Conservation (phyloP, 1,284 basidiomycete species). For the Sporisorium exsertum region DNA sequence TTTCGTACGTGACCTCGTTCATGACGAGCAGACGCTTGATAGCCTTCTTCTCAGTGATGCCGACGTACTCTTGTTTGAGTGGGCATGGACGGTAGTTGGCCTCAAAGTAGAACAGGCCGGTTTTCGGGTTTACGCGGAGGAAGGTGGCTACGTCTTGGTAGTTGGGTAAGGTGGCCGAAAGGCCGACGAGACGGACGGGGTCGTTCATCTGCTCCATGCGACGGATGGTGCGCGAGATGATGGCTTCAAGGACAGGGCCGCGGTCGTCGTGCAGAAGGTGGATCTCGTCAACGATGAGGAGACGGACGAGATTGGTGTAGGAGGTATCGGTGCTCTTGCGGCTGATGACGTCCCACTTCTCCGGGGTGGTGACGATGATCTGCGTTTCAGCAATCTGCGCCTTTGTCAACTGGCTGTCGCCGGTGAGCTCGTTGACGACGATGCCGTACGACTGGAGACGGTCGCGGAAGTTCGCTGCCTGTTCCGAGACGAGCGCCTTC, state of each 20-base stretch:
- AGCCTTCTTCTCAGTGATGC: conserved; percentile 98
- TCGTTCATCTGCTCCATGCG: conserved; percentile 86
- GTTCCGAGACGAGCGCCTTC: conserved; percentile 73
- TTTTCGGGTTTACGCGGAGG: conserved; percentile 90
- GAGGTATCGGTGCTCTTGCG: conserved; percentile 96
- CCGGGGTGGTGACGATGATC: conserved; percentile 98
- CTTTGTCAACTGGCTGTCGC: conserved; percentile 98
- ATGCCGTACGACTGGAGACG: conserved; percentile 85
- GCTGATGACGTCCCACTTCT: conserved; percentile 97
- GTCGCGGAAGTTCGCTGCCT: conserved; percentile 71
- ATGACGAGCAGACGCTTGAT: conserved; percentile 98
- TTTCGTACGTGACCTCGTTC: conserved; percentile 99
- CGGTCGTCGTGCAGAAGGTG: conserved; percentile 97
- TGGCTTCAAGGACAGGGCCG: conserved; percentile 93
- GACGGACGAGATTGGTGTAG: conserved; percentile 95
- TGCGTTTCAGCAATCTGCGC: conserved; percentile 97
- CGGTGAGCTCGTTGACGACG: conserved; percentile 93
- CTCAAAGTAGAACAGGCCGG: conserved; percentile 97
- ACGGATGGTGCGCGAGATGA: conserved; percentile 90
- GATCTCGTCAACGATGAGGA: conserved; percentile 98
- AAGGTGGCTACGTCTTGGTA: conserved; percentile 99
- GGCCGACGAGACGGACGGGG: conserved; percentile 90
- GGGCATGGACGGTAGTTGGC: conserved; percentile 89
- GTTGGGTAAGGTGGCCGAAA: conserved; percentile 96
- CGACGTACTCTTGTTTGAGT: conserved; percentile 95